Conservation (phyloP, 257 asterid species). For the Ocimum tenuiflorum region DNA sequence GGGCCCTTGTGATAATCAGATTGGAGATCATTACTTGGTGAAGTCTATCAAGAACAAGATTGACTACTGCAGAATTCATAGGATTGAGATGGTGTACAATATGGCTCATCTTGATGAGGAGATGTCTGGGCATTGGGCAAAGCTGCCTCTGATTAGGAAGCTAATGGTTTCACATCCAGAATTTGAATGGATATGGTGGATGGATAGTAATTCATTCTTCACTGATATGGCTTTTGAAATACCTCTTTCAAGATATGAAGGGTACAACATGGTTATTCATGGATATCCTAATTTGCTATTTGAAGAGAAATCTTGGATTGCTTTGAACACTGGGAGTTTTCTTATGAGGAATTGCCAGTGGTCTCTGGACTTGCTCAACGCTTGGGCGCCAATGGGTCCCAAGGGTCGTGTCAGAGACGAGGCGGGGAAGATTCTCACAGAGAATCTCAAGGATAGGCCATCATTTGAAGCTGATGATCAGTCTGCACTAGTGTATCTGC, state of each 20-base stretch:
- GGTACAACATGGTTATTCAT: constrained; percentile 29
- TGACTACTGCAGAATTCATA: constrained; percentile 43
- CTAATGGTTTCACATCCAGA: constrained; percentile 42
- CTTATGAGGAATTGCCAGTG: constrained; percentile 47
- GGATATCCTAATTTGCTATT: constrained; percentile 29
- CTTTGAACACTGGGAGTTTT: constrained; percentile 36
- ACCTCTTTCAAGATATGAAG: constrained; percentile 25
- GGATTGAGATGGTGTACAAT: constrained; percentile 35
- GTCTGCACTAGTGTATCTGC: constrained; percentile 31
- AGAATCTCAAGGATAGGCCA: constrained; percentile 42
- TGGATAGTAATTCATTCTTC: constrained; percentile 46
- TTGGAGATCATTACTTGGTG: constrained; percentile 41
- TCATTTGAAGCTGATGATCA: constrained; percentile 40
- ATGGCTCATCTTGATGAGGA: constrained; percentile 33
- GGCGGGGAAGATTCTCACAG: constrained; percentile 33
- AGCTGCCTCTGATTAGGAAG: constrained; percentile 34
- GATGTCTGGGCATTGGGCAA: constrained; percentile 42
- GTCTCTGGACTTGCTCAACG: constrained; percentile 44
- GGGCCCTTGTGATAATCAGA: constrained; percentile 33
- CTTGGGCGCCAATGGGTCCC: constrained; percentile 52
- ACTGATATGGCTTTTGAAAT: constrained; percentile 40
- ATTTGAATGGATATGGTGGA: constrained; percentile 50
- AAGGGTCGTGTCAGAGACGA: constrained; percentile 31
- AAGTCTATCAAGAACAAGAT: constrained; percentile 48
- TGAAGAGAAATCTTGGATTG: constrained; percentile 39